Evolutionary conservation across 2,329 filamentous ascomycete genomes (phyloP), one percentile per base, ranked within the genome.

Genomic region (Claviceps citrina): DNA sequence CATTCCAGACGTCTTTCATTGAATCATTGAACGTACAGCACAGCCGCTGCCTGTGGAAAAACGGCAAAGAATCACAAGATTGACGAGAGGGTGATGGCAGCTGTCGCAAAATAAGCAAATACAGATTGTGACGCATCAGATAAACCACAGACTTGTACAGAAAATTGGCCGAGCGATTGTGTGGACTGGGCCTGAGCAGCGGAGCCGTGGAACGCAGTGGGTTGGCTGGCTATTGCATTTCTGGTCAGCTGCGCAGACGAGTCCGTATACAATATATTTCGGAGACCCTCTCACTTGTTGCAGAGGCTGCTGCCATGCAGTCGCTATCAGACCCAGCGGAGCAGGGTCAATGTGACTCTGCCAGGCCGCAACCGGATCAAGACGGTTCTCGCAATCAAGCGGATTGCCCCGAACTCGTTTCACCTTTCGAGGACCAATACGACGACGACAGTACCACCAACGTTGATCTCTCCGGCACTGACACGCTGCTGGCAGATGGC

Each of bases 91-190:
- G 37, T 10, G 24, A 27, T 30, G 37, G 34, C n/a, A 18, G 26
- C 22, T 22, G 24, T 34, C 33, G 31, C 41, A 43, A 41, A 7
- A 36, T n/a, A 37, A 40, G 38, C 33, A 40, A 37, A 31, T 12
- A 28, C 19, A 22, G 9, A 12, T 34, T 40, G 41, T 40, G 38
- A 34, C 33, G 40, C 37, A 40, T 40, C 41, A 43, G 36, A 39
- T 31, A 22, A 18, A 30, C 41, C 27, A 24, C 20, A n/a, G 13
- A 16, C 38, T 34, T 18, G 22, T 36, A 36, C 33, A 8, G 15
- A 13, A 13, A 35, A 27, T 25, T n/a, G 36, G 31, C 20, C 27
- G 10, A 36, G 37, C 20, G 36, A 39, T 22, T 13, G n/a, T 15
- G 36, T 31, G 30, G 15, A 31, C 32, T 28, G 26, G 26, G 31